phyloP scores from a whole-genome alignment of 306 rosid genomes.

The Quercus gilva region DNA sequence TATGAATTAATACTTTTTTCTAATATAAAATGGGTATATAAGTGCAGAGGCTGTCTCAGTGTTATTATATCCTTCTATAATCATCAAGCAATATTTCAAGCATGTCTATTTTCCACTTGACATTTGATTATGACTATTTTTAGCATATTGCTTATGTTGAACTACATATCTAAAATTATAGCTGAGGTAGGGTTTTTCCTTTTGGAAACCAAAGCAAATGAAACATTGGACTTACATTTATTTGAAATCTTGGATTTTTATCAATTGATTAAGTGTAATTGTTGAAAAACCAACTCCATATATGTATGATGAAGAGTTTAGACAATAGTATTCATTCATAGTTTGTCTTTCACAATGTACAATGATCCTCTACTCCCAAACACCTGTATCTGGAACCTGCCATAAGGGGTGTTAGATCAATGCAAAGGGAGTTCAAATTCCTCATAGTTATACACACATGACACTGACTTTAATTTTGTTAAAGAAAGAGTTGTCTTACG shows the following conservation, averaged over 20 bases:
- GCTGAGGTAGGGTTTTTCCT: neutral
- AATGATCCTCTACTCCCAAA: neutral
- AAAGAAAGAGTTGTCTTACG: neutral
- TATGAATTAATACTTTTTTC: neutral
- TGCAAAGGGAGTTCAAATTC: neutral
- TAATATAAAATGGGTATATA: neutral
- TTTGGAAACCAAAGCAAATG: neutral
- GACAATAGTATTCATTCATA: neutral
- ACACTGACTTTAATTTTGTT: neutral
- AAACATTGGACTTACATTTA: neutral
- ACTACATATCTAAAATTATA: neutral
- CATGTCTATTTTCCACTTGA: neutral
- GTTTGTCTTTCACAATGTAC: neutral
- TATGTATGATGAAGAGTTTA: neutral
- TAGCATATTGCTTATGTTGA: neutral
- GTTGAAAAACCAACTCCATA: neutral
- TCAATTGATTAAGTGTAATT: neutral
- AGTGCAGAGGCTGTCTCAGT: neutral
- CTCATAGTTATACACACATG: neutral
- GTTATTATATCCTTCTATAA: neutral
- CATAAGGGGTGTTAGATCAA: neutral
- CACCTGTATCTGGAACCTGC: neutral
- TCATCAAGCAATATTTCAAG: neutral
- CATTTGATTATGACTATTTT: neutral
- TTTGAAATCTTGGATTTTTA: neutral